These are phyloP conservation scores for Gliomastix tumulicola DNA, from an alignment of 2,329 filamentous ascomycete genomes.

Conservation along the genomic window DNA sequence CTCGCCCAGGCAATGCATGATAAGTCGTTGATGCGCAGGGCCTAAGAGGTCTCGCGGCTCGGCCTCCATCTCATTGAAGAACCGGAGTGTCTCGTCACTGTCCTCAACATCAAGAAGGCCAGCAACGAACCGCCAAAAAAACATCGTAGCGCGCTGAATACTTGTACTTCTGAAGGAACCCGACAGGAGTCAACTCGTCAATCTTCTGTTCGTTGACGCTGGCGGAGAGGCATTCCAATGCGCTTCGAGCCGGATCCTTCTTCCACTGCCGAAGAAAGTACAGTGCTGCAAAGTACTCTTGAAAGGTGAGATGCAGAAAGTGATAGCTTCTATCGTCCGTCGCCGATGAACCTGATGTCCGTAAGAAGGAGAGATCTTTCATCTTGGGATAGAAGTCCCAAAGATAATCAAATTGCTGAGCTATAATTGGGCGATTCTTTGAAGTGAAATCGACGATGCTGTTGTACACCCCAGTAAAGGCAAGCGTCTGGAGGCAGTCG, in stretches of 20 bases:
- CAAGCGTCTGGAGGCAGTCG: constrained; percentile 19
- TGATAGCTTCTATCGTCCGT: constrained; percentile 19
- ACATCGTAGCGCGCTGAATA: constrained; percentile 29
- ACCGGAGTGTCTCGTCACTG: constrained; percentile 6
- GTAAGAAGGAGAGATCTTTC: constrained; percentile 25
- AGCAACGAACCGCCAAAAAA: constrained; percentile 31
- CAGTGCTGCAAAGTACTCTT: constrained; percentile 32
- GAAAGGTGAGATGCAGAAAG: constrained; percentile 33
- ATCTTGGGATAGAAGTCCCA: not conserved
- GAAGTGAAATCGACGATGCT: constrained; percentile 21
- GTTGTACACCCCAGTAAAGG: constrained; percentile 24
- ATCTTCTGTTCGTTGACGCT: constrained; percentile 1
- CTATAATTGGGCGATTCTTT: constrained; percentile 7
- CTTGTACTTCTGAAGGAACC: constrained; percentile 25
- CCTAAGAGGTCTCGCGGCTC: constrained; percentile 27
- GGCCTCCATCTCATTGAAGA: constrained; percentile 21
- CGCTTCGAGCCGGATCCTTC: not conserved
- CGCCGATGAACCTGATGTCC: constrained; percentile 17
- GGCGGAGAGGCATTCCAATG: constrained; percentile 9
- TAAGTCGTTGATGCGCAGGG: constrained; percentile 24
- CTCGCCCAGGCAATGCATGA: constrained; percentile 29
- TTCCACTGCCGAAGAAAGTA: constrained; percentile 27
- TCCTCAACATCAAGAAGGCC: constrained; percentile 21
- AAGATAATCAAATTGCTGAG: not conserved
- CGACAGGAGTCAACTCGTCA: constrained; percentile 3